Conservation (phyloP, 495 filamentous ascomycete species). For the Penicillium daleae region DNA sequence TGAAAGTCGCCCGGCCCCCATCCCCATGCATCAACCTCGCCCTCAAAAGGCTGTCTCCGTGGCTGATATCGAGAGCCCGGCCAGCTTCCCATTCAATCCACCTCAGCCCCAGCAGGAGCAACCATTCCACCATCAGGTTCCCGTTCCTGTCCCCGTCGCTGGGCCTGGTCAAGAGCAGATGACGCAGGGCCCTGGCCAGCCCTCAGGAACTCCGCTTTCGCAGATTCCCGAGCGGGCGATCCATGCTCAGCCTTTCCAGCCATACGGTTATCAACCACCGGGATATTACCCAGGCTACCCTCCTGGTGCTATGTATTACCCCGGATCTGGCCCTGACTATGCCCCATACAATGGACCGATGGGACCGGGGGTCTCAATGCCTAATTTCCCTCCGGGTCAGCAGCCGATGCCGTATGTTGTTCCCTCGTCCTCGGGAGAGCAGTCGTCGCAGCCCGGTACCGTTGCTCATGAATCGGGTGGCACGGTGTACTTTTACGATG, state of each 20-base stretch:
- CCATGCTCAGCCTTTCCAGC: slow-evolving; percentile 91
- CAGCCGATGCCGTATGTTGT: slow-evolving; percentile 49
- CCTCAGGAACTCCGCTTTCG: slow-evolving; percentile 85
- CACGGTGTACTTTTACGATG: slow-evolving; percentile 93
- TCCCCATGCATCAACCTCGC: slow-evolving; percentile 95
- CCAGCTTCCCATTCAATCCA: slow-evolving; percentile 66
- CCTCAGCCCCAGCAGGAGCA: slow-evolving; percentile 76
- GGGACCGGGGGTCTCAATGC: slow-evolving; percentile 55
- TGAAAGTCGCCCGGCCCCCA: slow-evolving; percentile 72
- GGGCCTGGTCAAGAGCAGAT: slow-evolving; percentile 61
- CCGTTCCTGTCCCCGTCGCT: slow-evolving; percentile 66
- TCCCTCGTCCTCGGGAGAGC: slow-evolving; percentile 49
- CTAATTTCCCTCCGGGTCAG: slow-evolving; percentile 56
- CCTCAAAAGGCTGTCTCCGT: slow-evolving; percentile 95
- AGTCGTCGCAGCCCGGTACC: slow-evolving; percentile 62
- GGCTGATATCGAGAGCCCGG: slow-evolving; percentile 89
- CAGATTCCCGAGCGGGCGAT: slow-evolving; percentile 95
- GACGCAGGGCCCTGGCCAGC: slow-evolving; percentile 68
- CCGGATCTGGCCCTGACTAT: slow-evolving; percentile 43
- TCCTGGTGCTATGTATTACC: slow-evolving; percentile 59
- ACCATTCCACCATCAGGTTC: slow-evolving; percentile 91
- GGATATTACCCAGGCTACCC: slow-evolving; percentile 66
- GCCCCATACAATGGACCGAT: slow-evolving; percentile 49
- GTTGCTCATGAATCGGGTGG: slow-evolving; percentile 92
- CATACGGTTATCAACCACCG: slow-evolving; percentile 64